phyloP scores from a whole-genome alignment of 192 early-diverging fungal genomes.

The Gigaspora rosea region DNA sequence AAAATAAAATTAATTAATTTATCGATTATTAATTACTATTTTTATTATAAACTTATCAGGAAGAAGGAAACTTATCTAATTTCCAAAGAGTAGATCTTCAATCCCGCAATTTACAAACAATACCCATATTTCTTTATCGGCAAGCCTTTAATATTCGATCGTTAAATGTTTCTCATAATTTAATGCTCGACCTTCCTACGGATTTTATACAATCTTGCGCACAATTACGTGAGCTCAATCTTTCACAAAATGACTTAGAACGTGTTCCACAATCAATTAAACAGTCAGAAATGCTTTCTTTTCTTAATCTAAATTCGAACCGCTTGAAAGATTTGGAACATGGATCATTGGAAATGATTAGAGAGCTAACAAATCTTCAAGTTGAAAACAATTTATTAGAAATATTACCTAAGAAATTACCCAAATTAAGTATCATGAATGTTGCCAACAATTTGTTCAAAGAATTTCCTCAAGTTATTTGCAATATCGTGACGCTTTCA shows the following conservation, averaged over 20 bases:
- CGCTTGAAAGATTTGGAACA: slow-evolving; percentile 65
- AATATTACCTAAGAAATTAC: slow-evolving; percentile 65
- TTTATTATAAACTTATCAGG: slow-evolving; percentile 27
- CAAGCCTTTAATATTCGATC: slow-evolving; percentile 71
- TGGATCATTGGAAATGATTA: slow-evolving; percentile 63
- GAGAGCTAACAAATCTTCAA: slow-evolving; percentile 60
- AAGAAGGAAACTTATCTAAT: slow-evolving; percentile 44
- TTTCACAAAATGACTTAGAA: slow-evolving; percentile 71
- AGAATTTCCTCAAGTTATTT: slow-evolving; percentile 66
- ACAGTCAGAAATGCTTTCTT: slow-evolving; percentile 62
- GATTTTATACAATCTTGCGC: slow-evolving; percentile 81
- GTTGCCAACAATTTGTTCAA: slow-evolving; percentile 82
- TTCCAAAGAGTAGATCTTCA: slow-evolving; percentile 72
- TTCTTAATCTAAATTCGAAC: slow-evolving; percentile 80
- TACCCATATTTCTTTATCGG: slow-evolving; percentile 76
- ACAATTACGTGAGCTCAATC: slow-evolving; percentile 63
- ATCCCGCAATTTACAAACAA: slow-evolving; percentile 70
- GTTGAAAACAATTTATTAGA: slow-evolving; percentile 77
- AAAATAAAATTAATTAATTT: too few species aligned
- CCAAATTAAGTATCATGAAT: slow-evolving; percentile 64
- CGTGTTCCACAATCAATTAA: slow-evolving; percentile 69
- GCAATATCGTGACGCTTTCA: slow-evolving; percentile 57
- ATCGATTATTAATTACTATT: too few species aligned
- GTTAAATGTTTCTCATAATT: slow-evolving; percentile 83
- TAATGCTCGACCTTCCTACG: slow-evolving; percentile 76